Base-by-base conservation (phyloP, 805 yeast genomes). In the Komagataella populi region DNA sequence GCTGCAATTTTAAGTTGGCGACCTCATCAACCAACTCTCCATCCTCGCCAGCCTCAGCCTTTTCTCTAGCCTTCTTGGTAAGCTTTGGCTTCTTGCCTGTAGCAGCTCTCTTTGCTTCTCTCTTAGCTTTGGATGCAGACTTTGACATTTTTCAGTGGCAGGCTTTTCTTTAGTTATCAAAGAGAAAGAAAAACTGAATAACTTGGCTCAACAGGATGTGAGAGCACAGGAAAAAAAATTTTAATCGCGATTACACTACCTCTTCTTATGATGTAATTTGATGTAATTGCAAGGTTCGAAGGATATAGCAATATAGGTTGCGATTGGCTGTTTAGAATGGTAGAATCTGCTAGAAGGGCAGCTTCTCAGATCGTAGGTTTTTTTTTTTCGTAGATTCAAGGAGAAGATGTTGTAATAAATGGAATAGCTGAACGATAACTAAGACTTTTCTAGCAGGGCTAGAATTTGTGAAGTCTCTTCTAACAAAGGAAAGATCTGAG, bases 111-210 rank as follows among this genome's bases (percentile, higher is more conserved):
- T 90, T 91, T 58, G 96, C 96, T 58, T 91, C 97, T 83, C 99
- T 87, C 75, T 91, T 93, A 56, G 98, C 98, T 70, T 91, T 91
- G 18, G 97, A 89, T 58, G 96, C 82, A 52, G 98, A 91, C 58
- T 82, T 78, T 53, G 80, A 76, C 70, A 66, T 67, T 24, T 24
- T 53, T 16, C 30, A n/a, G 50, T 17, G n/a, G 50, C 24, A 23
- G 17, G 18, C 49, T 23, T n/a, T 30, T 6, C n/a, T 30, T 30
- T 8, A 30, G 39, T 30, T 12, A 30, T 30, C 39, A 10, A 30
- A 30, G 14, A 30, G 39, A 30, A 14, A 30, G 14, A 30, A 14
- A 30, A 30, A 30, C 39, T 30, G 39, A 8, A 30, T 8, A 8
- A 10, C 14, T 30, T 30, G 39, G 39, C 39, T 8, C 14, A 30